Evolutionary conservation across 1,139 yeast genomes (phyloP), one percentile per base, ranked within the genome.

Genomic region (Spathaspora sp.): DNA sequence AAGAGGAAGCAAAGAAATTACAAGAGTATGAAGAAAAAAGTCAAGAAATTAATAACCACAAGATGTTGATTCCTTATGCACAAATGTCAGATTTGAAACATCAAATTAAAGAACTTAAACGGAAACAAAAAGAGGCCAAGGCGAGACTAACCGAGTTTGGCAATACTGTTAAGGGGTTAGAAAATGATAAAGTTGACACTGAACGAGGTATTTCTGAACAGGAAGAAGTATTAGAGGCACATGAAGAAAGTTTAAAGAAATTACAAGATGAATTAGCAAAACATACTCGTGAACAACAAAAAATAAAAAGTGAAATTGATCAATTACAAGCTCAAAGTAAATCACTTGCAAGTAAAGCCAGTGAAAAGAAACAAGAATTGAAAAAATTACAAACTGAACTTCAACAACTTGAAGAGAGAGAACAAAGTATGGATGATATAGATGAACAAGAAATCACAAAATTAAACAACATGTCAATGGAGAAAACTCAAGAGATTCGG

Each of bases 31-130:
- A 74, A 52, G 65, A 64, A 26, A 70, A 76, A 37, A 58, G 74
- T 27, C 56, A 64, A 34, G 78, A 80, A 41, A 65, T 84, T 8
- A 72, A 70, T 10, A 61, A 70, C 38, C 84, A 84, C 57, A 65
- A 69, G 44, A 70, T 72, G 51, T 63, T 84, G 34, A 60, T 84
- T 33, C 90, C 90, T 0, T 84, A 81, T 60, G 89, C 84, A 0
- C 74, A 76, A 49, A 64, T 81, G 2, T 78, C 80, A 43, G 86
- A 81, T 45, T 68, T 77, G 49, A 82, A 76, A 50, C 63, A 58
- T n/a, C 68, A 68, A 45, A 68, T 72, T 42, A 65, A 69, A 27
- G 59, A 60, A 11, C 65, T 75, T 43, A 80, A 78, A 54, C 55
- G 57, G 17, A 70, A 67, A 26, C 72, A 76, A 47, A 77, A 79